Percentiles rank a stretch among this genome's conserved stretches.
Evolutionary conservation across 371 early-diverging fungal genomes (phyloP).

Genomic region (Circinella minor): DNA sequence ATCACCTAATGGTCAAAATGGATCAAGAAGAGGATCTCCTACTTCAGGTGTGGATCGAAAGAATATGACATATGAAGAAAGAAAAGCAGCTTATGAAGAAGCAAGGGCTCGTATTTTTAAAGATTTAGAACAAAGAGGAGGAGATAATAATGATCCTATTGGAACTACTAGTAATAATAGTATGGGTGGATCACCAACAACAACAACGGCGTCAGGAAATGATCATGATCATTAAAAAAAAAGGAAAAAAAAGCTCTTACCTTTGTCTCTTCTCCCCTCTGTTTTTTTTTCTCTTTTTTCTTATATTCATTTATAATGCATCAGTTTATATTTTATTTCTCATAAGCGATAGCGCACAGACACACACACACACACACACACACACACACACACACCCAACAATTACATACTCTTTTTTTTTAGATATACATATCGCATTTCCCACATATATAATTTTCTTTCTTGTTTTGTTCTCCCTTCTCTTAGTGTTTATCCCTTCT

Average conservation of each 20-base stretch:
- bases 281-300: no score
- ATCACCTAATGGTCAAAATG: slow-evolving; percentile 19
- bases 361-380: no score
- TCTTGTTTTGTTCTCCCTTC: not conserved
- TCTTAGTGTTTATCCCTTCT: not conserved
- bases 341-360: no score
- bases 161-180: not conserved
- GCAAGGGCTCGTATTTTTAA: slow-evolving; percentile 83
- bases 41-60: slow-evolving; percentile 42
- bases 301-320: no score
- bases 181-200: not conserved
- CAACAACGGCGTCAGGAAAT: not conserved
- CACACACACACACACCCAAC: no score
- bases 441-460: no score
- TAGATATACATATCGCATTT: no score
- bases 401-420: no score
- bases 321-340: no score
- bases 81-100: slow-evolving; percentile 75
- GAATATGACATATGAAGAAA: slow-evolving; percentile 69
- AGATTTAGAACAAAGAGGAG: slow-evolving; percentile 36
- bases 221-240: no score
- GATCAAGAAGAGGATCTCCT: slow-evolving; percentile 26
- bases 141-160: not conserved
- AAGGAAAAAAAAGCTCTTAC: no score
- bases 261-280: no score